phyloP scores from a whole-genome alignment of 148 eudicot genomes.

The Vaccinium darrowii region DNA sequence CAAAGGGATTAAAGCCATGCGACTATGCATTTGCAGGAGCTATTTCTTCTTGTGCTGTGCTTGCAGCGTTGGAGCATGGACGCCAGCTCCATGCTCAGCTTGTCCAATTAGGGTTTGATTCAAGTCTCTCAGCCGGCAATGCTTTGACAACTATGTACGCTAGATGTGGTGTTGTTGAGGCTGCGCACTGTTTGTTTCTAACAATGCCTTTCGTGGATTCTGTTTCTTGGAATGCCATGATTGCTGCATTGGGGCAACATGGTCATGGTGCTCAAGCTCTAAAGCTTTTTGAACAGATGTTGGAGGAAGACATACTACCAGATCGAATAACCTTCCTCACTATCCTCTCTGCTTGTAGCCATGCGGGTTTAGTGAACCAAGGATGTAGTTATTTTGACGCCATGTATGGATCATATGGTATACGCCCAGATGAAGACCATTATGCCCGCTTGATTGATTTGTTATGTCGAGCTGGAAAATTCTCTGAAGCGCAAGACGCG shows the following conservation, averaged over 20 bases:
- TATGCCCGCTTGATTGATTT: slow-evolving; percentile 57
- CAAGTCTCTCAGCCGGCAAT: slow-evolving; percentile 60
- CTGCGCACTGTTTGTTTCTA: slow-evolving; percentile 35
- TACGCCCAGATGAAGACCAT: slow-evolving; percentile 62
- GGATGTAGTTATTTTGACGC: slow-evolving; percentile 47
- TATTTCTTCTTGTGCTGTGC: slow-evolving; percentile 49
- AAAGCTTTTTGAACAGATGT: slow-evolving; percentile 54
- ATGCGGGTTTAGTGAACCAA: slow-evolving; percentile 56
- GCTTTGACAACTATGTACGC: slow-evolving; percentile 70
- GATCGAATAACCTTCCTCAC: slow-evolving; percentile 61
- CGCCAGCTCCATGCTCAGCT: slow-evolving; percentile 60
- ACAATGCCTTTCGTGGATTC: slow-evolving; percentile 57
- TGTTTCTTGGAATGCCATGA: slow-evolving; percentile 71
- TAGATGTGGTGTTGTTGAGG: slow-evolving; percentile 56
- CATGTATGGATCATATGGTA: slow-evolving; percentile 38
- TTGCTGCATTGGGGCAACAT: slow-evolving; percentile 63
- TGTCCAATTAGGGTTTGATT: slow-evolving; percentile 41
- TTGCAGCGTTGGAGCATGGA: slow-evolving; percentile 58
- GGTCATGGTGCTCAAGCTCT: slow-evolving; percentile 55
- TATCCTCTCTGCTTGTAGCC: slow-evolving; percentile 64
- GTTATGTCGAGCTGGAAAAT: slow-evolving; percentile 61
- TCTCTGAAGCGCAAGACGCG: slow-evolving; percentile 51
- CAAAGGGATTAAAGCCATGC: slow-evolving; percentile 54
- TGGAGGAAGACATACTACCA: slow-evolving; percentile 42
- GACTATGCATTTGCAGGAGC: slow-evolving; percentile 64